Conservation (phyloP, 768 basidiomycete genomes). For the Russula lepida region DNA sequence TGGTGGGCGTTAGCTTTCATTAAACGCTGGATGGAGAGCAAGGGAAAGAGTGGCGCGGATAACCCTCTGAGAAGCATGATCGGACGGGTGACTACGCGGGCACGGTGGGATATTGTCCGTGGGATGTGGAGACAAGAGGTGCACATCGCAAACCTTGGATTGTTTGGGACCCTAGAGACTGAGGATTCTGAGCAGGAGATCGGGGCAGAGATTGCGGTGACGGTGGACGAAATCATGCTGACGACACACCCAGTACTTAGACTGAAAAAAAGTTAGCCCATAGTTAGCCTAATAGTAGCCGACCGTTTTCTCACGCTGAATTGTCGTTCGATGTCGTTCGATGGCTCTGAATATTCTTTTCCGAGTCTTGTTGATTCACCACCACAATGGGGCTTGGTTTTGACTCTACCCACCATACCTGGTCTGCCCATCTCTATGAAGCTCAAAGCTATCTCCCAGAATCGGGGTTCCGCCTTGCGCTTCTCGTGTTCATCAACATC, state of each 20-base stretch:
- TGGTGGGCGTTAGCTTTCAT: constrained; percentile 39
- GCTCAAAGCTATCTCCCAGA: constrained; percentile 22
- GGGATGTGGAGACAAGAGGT: constrained; percentile 19
- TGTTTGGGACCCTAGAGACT: constrained; percentile 20
- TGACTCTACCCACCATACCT: constrained; percentile 25
- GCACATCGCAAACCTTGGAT: constrained; percentile 26
- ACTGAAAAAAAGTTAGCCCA: neutral
- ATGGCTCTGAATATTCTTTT: neutral
- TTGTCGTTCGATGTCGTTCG: neutral
- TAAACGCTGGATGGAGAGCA: constrained; percentile 30
- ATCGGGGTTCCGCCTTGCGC: constrained; percentile 26
- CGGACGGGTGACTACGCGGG: constrained; percentile 22
- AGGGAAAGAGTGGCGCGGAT: constrained; percentile 13
- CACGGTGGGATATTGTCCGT: constrained; percentile 13
- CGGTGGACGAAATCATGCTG: constrained; percentile 25
- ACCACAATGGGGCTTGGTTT: constrained; percentile 21
- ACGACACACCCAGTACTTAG: constrained; percentile 2
- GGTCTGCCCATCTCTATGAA: constrained; percentile 26
- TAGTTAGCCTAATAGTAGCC: neutral
- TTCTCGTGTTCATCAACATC: constrained; percentile 47
- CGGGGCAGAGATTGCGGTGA: constrained; percentile 26
- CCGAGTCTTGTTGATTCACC: neutral
- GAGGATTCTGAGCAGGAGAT: constrained; percentile 18
- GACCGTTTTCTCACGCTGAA: neutral
- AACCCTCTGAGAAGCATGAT: constrained; percentile 27